These are phyloP conservation scores for Coemansia sp. DNA, from an alignment of 192 early-diverging fungal genomes.

Conservation along the genomic window DNA sequence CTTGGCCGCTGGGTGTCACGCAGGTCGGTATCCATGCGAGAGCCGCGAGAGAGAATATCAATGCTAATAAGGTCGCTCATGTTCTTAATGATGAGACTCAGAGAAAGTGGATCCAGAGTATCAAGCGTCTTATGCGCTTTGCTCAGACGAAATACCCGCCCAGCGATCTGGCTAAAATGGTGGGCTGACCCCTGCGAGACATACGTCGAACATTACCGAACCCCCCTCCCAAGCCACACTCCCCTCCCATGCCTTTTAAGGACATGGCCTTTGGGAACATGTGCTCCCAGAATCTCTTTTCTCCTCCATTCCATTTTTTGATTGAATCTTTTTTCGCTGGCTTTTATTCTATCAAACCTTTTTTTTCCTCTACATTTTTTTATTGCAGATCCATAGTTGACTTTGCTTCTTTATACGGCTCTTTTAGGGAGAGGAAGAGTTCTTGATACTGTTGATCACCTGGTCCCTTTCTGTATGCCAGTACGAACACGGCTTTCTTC, in stretches of 20 bases:
- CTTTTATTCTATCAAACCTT: neutral
- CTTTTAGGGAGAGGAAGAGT: neutral
- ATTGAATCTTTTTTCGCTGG: too few relatives aligned
- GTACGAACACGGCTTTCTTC: neutral
- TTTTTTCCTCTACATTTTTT: neutral
- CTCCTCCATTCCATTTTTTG: too few relatives aligned
- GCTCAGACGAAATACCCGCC: slow-evolving; percentile 90
- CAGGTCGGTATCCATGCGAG: slow-evolving; percentile 98
- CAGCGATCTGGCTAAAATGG: slow-evolving; percentile 57
- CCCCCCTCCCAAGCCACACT: neutral
- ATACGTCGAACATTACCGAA: neutral
- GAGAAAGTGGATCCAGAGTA: slow-evolving; percentile 98
- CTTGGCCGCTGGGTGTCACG: slow-evolving; percentile 97
- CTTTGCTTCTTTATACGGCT: neutral
- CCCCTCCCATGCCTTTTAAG: neutral
- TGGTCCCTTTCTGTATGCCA: neutral
- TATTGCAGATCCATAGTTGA: neutral
- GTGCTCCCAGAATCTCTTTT: neutral
- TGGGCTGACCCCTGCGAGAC: slow-evolving; percentile 14
- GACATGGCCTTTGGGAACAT: too few relatives aligned
- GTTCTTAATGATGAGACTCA: slow-evolving; percentile 95
- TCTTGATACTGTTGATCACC: neutral
- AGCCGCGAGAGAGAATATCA: slow-evolving; percentile 96
- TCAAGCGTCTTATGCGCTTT: slow-evolving; percentile 97
- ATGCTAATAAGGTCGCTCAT: slow-evolving; percentile 91